These are phyloP conservation scores for Aureobasidium melanogenum DNA, from an alignment of 2,329 filamentous ascomycete species.

Conservation along the genomic window DNA sequence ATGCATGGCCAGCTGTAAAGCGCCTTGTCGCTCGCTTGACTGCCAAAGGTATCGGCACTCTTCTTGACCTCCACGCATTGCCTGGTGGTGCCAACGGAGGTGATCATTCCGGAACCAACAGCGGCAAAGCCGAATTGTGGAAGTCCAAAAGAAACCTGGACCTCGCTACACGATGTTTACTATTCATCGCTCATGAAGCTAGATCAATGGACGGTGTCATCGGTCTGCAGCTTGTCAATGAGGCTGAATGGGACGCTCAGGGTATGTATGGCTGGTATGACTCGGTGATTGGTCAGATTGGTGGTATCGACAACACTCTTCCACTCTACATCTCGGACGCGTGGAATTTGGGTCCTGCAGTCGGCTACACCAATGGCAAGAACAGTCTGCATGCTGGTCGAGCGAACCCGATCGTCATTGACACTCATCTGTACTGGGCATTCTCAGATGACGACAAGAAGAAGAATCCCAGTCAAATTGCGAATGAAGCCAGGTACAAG, in stretches of 20 bases:
- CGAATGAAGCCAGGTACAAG: slow-evolving; percentile 35
- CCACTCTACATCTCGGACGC: slow-evolving; percentile 51
- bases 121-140: slow-evolving; percentile 45
- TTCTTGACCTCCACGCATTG: slow-evolving; percentile 52
- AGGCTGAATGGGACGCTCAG: slow-evolving; percentile 41
- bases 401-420: slow-evolving; percentile 45
- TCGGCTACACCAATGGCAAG: slow-evolving; percentile 37
- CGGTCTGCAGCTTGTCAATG: slow-evolving; percentile 52
- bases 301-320: slow-evolving; percentile 39
- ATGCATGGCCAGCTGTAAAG: slow-evolving; percentile 45
- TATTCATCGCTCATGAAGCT: slow-evolving; percentile 44
- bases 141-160: slow-evolving; percentile 33
- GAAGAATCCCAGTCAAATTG: slow-evolving; percentile 45
- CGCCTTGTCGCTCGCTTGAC: slow-evolving; percentile 38
- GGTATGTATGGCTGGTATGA: slow-evolving; percentile 52
- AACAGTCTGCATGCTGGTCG: slow-evolving; percentile 24
- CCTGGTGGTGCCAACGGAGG: slow-evolving; percentile 50
- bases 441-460: slow-evolving; percentile 46
- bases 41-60: slow-evolving; percentile 42
- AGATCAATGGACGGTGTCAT: slow-evolving; percentile 37
- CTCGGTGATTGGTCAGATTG: slow-evolving; percentile 38
- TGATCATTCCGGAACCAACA: slow-evolving; percentile 48
- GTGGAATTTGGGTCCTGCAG: slow-evolving; percentile 42
- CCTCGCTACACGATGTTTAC: slow-evolving; percentile 38
- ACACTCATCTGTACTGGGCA: slow-evolving; percentile 52